These are phyloP conservation scores for Davidsoniella australis DNA, from an alignment of 2,329 filamentous ascomycete genomes.

Conservation along the genomic window DNA sequence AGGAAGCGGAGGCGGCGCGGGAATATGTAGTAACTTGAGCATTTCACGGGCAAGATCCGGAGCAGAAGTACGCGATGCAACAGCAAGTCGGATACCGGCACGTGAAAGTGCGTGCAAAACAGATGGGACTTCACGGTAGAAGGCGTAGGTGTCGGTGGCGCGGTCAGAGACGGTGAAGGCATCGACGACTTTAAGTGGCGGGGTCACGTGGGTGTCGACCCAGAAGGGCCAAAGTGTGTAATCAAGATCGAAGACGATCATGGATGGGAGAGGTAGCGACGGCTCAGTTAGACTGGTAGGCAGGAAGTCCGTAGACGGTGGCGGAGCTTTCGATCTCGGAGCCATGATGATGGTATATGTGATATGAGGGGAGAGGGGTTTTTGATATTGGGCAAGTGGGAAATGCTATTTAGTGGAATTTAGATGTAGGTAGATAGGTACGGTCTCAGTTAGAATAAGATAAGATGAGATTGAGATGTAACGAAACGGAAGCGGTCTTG, in stretches of 20 bases:
- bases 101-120: constrained; percentile 44
- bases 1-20: constrained; percentile 19
- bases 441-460: not conserved
- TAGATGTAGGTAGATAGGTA: not conserved
- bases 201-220: constrained; percentile 81
- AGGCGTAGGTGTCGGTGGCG: constrained; percentile 48
- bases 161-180: constrained; percentile 31
- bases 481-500: no score
- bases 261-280: constrained; percentile 52
- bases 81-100: constrained; percentile 38
- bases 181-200: constrained; percentile 41
- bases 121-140: constrained; percentile 52
- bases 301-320: constrained; percentile 15
- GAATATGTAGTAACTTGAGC: constrained; percentile 53
- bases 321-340: constrained; percentile 14
- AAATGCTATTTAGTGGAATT: not conserved
- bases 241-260: constrained; percentile 89
- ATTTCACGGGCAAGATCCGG: constrained; percentile 68
- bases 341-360: constrained; percentile 3
- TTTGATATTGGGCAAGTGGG: not conserved
- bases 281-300: constrained; percentile 33
- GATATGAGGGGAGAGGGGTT: not conserved
- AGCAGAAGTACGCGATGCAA: constrained; percentile 66
- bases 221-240: constrained; percentile 99
- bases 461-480: not conserved